Conservation (phyloP, 495 filamentous ascomycete genomes). For the Xylaria sp. region DNA sequence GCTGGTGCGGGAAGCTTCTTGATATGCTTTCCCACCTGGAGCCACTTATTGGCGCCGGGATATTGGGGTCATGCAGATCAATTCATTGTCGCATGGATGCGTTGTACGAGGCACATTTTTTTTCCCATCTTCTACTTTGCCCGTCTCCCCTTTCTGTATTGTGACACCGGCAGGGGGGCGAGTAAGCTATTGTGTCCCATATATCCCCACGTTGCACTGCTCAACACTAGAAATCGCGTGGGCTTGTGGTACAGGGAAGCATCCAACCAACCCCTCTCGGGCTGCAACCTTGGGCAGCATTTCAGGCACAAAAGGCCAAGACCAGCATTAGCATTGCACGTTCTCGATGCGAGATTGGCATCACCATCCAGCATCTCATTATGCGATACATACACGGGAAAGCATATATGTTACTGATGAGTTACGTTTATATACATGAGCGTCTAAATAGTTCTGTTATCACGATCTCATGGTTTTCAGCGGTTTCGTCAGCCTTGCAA, state of each 20-base stretch:
- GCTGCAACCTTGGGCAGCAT: conserved; percentile 24
- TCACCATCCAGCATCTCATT: conserved; percentile 3
- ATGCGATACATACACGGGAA: neutral
- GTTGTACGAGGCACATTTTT: conserved; percentile 27
- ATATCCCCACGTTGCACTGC: conserved; percentile 23
- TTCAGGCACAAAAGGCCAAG: conserved; percentile 15
- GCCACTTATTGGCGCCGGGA: neutral
- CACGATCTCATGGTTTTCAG: neutral
- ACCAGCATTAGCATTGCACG: conserved; percentile 17
- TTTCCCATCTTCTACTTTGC: conserved; percentile 10
- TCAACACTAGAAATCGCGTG: neutral
- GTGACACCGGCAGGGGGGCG: neutral
- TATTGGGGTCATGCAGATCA: conserved; percentile 16
- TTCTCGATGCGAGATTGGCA: neutral
- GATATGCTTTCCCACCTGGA: conserved; percentile 2
- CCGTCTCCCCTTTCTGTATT: conserved; percentile 11
- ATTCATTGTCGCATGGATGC: conserved; percentile 20
- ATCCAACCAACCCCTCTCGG: conserved; percentile 1
- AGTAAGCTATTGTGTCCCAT: neutral
- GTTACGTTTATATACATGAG: neutral
- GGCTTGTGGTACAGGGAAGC: neutral
- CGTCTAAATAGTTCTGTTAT: neutral
- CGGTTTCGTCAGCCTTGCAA: neutral
- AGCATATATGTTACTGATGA: neutral
- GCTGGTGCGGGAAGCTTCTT: conserved; percentile 21